These are phyloP conservation scores for Malania oleifera DNA, from an alignment of 164 flowering plant species.

Conservation along the genomic window DNA sequence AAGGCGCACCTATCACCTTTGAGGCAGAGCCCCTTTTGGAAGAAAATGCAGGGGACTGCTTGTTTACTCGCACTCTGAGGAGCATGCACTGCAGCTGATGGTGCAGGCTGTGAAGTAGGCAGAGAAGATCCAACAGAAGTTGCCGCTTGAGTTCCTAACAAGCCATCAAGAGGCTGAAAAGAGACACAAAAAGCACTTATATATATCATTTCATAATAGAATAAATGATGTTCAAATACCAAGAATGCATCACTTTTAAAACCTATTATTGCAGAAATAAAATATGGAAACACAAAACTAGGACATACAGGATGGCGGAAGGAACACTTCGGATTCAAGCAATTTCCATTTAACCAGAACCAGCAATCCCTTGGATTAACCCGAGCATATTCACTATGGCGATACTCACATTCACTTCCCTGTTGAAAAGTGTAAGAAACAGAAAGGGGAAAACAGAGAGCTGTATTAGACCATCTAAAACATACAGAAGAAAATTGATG, in stretches of 20 bases:
- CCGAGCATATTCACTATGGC: slow-evolving; percentile 89
- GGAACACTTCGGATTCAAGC: slow-evolving; percentile 82
- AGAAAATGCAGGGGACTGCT: slow-evolving; percentile 68
- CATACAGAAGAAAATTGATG: not conserved
- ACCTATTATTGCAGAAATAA: not conserved
- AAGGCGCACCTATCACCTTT: slow-evolving; percentile 86
- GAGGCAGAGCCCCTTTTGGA: slow-evolving; percentile 70
- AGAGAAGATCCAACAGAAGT: slow-evolving; percentile 31
- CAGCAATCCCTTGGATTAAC: slow-evolving; percentile 90
- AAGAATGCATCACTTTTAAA: not conserved
- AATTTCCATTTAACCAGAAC: slow-evolving; percentile 79
- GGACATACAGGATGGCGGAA: slow-evolving; percentile 84
- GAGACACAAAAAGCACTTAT: slow-evolving; percentile 1
- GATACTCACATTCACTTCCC: slow-evolving; percentile 96
- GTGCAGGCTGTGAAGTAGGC: slow-evolving; percentile 28
- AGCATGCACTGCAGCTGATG: slow-evolving; percentile 23
- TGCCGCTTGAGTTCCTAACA: slow-evolving; percentile 43
- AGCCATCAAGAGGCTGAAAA: slow-evolving; percentile 81
- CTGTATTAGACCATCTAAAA: too few relatives aligned
- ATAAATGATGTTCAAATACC: not conserved
- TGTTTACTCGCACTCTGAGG: slow-evolving; percentile 42
- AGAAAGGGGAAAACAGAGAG: not conserved
- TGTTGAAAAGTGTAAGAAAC: slow-evolving; percentile 16
- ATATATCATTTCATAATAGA: not conserved
- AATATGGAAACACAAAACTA: not conserved